Evolutionary conservation across 345 rosid species (phyloP), one percentile per base, ranked within the genome.

Genomic region (Pugionium dolabratum): DNA sequence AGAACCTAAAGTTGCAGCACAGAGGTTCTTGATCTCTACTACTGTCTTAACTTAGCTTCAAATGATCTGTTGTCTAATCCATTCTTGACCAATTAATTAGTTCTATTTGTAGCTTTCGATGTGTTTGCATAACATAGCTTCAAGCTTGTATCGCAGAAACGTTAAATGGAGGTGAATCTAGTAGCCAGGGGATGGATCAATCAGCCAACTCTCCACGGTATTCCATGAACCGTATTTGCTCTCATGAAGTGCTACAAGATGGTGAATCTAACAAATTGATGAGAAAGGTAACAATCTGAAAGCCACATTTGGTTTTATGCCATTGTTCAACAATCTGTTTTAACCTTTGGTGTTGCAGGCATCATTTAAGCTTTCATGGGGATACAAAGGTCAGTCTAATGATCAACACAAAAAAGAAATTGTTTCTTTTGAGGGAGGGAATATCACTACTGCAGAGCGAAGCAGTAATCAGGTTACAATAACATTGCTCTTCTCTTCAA

Each of bases 311-410:
- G 18, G 18, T 18, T 18, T 18, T 18, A 18, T 18, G 0, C 18
- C 18, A 18, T 18, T 18, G 18, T 18, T 18, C 18, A 18, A 18
- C 18, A 34, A 3, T 39, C 33, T 73, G 32, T 31, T 26, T 26
- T 4, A 5, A 69, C 67, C 51, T 56, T 68, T 18, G 18, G 18
- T 18, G 71, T 6, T 42, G 66, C 82, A 95, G 99, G 99, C 99
- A 71, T 86, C 98, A 26, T 95, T 95, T 74, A 95, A 95, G 64
- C 99, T 95, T 59, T 80, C 96, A 56, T 95, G 99, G 99, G 76
- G 91, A 42, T 89, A 90, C 80, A 89, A 87, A 60, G 96, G 96
- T 35, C 88, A 86, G 36, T 66, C 70, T 65, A 83, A 86, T 68
- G 95, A 95, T 76, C 98, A 87, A 77, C 93, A 87, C 85, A 95